Percentiles rank a stretch among this genome's conserved stretches.
These are phyloP conservation scores for Puya raimondii DNA, from an alignment of 176 grass and related monocot genomes.

Conservation along the genomic window DNA sequence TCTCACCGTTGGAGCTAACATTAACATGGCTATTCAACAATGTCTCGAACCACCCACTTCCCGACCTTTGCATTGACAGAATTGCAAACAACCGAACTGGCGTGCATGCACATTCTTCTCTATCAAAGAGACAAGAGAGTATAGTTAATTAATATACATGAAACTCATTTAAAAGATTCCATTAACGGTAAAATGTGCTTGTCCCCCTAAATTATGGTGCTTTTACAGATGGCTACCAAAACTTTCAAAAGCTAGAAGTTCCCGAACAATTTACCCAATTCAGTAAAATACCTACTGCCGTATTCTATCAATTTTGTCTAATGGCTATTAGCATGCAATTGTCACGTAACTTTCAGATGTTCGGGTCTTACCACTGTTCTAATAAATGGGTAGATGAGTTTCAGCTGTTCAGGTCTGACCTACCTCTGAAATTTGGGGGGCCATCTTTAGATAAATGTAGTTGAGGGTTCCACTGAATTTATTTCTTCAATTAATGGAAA, in stretches of 20 bases:
- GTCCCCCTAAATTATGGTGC: too few species aligned
- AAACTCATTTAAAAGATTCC: not conserved
- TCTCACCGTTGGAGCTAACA: constrained; percentile 85
- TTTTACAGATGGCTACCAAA: too few species aligned
- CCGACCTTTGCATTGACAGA: constrained; percentile 94
- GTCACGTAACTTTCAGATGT: too few species aligned
- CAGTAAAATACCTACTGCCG: too few species aligned
- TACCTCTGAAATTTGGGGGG: not conserved
- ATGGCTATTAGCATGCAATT: too few species aligned
- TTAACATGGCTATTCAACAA: constrained; percentile 86
- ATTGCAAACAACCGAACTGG: constrained; percentile 90
- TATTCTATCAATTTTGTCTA: too few species aligned
- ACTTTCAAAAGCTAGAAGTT: too few species aligned
- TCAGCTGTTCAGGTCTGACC: too few species aligned
- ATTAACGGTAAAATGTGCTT: not conserved
- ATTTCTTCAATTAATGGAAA: not conserved
- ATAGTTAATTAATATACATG: not conserved
- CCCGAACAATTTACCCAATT: too few species aligned
- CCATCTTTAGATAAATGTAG: too few species aligned
- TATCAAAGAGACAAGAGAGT: constrained; percentile 25
- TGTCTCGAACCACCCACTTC: constrained; percentile 95
- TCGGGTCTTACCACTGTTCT: too few species aligned
- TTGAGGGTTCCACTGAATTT: not conserved
- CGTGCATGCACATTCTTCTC: constrained; percentile 78
- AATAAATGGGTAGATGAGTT: too few species aligned